Conservation (phyloP, 257 asterid genomes). For the Eustoma russellianum region DNA sequence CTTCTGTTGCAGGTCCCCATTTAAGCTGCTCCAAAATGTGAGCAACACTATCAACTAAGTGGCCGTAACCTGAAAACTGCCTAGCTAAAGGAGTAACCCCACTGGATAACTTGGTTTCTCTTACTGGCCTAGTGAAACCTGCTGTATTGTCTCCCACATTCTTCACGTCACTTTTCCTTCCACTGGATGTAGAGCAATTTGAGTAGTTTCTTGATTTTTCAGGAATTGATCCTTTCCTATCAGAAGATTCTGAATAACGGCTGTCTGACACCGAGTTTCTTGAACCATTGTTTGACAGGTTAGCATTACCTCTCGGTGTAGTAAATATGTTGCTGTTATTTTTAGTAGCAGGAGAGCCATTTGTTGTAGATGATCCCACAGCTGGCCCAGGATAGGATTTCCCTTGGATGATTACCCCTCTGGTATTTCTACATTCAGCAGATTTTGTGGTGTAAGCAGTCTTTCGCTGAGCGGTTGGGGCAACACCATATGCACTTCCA, state of each 20-base stretch:
- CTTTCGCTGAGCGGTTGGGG: conserved; percentile 14
- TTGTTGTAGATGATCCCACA: conserved; percentile 18
- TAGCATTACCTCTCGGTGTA: conserved; percentile 22
- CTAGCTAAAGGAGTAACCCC: conserved; percentile 32
- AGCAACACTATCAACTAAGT: conserved; percentile 46
- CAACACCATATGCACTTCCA: no score
- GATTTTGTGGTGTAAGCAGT: conserved; percentile 33
- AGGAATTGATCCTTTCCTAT: conserved; percentile 34
- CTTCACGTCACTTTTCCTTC: conserved; percentile 37
- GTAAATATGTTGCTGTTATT: conserved; percentile 16
- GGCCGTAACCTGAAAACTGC: conserved; percentile 29
- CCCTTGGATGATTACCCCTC: conserved; percentile 33
- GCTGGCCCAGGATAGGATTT: conserved; percentile 29
- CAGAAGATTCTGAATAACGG: conserved; percentile 23
- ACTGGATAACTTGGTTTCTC: conserved; percentile 26
- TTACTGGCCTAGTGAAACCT: conserved; percentile 31
- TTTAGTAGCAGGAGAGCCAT: conserved; percentile 19
- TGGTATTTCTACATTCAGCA: conserved; percentile 25
- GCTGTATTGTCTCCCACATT: conserved; percentile 23
- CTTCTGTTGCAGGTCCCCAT: conserved; percentile 70
- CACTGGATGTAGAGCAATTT: conserved; percentile 18
- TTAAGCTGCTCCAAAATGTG: conserved; percentile 47
- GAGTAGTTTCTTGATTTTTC: conserved; percentile 42
- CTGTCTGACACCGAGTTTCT: conserved; percentile 24
- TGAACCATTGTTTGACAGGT: conserved; percentile 20